Base-by-base conservation (phyloP, 306 rosid genomes). In the Elaeagnus macrophylla region DNA sequence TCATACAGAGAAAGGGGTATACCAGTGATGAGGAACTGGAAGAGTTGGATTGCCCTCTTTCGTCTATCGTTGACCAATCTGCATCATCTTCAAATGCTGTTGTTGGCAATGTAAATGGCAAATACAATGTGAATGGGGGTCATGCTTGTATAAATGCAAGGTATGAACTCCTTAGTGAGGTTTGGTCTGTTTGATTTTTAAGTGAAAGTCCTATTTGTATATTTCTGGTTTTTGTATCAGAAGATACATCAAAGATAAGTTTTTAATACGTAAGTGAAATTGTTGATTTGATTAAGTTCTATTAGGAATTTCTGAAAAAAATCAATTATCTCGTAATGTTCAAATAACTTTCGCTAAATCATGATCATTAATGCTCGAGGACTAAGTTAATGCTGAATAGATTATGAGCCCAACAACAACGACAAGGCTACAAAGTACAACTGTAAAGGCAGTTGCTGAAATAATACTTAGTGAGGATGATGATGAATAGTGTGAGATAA, bases 1-100 rank as follows among this genome's bases (percentile, higher is more conserved):
- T 41, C n/a, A 68, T 86, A 56, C 87, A 82, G 62, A 76, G 88
- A 57, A 87, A 78, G 75, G 96, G 96, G 39, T 84, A 91, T 57
- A 91, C 95, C 6, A 91, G 99, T 53, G 99, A 91, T 15, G 96
- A 87, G 51, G 99, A 91, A 49, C 70, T 91, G n/a, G 95, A 87
- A 72, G 94, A 87, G 74, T 79, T 91, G 57, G 84, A 80, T 47
- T 87, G 75, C 56, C 99, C 99, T 60, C 73, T 91, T 38, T 55
- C 80, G 3, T 65, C 83, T 55, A 77, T 91, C 61, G 67, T 87
- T 36, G 82, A 84, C 70, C 87, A 87, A 67, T 15, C 74, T 12
- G 79, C 83, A 8, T 62, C 65, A 44, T 75, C 84, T 60, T 83
- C 77, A 18, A 49, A 66, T 9, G 35, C 68, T 11, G 37, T 50